Evolutionary conservation across 2,329 filamentous ascomycete genomes (phyloP).

Genomic region (Alternaria arborescens): DNA sequence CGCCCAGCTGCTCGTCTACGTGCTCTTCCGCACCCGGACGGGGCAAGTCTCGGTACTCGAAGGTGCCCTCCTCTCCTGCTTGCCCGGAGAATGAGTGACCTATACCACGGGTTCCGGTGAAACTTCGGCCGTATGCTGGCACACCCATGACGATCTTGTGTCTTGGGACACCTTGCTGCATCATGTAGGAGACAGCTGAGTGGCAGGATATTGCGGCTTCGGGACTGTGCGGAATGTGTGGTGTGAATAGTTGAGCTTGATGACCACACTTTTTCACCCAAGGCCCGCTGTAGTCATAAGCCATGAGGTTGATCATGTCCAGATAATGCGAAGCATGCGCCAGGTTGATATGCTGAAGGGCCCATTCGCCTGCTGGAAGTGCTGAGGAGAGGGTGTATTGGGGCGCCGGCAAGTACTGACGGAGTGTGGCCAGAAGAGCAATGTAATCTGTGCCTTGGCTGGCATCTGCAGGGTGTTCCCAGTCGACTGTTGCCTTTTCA

Average conservation of each 20-base stretch:
- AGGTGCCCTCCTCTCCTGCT: slow-evolving; percentile 71
- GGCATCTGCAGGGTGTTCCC: slow-evolving; percentile 75
- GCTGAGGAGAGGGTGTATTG: slow-evolving; percentile 75
- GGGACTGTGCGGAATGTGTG: slow-evolving; percentile 63
- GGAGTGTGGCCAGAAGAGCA: slow-evolving; percentile 70
- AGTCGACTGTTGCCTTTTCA: slow-evolving; percentile 69
- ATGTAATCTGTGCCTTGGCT: slow-evolving; percentile 76
- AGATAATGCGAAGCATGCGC: slow-evolving; percentile 69
- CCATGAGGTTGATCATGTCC: slow-evolving; percentile 80
- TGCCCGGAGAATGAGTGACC: slow-evolving; percentile 66
- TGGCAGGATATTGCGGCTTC: slow-evolving; percentile 68
- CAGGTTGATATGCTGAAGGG: slow-evolving; percentile 75
- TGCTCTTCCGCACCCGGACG: slow-evolving; percentile 68
- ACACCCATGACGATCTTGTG: slow-evolving; percentile 79
- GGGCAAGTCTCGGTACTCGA: slow-evolving; percentile 78
- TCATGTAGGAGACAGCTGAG: slow-evolving; percentile 70
- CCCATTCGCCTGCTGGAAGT: slow-evolving; percentile 72
- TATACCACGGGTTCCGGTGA: slow-evolving; percentile 70
- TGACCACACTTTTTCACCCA: slow-evolving; percentile 75
- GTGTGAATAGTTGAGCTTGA: slow-evolving; percentile 76
- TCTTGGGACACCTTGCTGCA: slow-evolving; percentile 71
- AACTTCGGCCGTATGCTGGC: slow-evolving; percentile 78
- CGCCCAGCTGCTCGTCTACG: slow-evolving; percentile 72
- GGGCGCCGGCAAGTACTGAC: slow-evolving; percentile 72
- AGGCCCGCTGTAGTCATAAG: slow-evolving; percentile 79